Base-by-base conservation (phyloP, 805 yeast species). In the Barnettozyma pratensis region DNA sequence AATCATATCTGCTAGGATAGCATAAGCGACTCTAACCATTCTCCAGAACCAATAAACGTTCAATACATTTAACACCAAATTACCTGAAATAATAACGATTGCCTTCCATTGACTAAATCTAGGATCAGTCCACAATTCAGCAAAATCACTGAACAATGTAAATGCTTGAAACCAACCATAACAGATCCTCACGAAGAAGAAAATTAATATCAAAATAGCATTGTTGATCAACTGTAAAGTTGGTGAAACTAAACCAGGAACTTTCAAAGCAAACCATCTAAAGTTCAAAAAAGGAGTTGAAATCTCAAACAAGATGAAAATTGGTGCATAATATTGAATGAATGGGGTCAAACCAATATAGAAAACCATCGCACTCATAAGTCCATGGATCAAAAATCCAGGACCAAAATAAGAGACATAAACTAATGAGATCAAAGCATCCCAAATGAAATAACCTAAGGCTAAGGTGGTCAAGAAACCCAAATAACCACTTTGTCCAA, bases 401-500 rank as follows among this genome's bases (percentile, higher is more conserved):
- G 75, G 46, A 1, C 96, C 96, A 64, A 86, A 88, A 53, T 79
- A 64, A 31, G 71, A 65, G 54, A 72, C 76, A 66, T 84, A 75
- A 43, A 64, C 63, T 8, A 78, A 26, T 54, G 94, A 86, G 54
- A 85, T 80, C 40, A 71, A 62, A 29, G 81, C 55, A 65, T 89
- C 96, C 96, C 96, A 89, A n/a, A 85, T 53, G 61, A 89, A 89
- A 68, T 89, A 89, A 2, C 96, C 96, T 11, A 72, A 58, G 3
- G 92, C 82, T 52, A 80, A 62, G 3, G 92, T 72, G 11, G 79
- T 70, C 7, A 84, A 82, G 37, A 88, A 68, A 1, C 85, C 90
- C 3, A 80, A 80, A 64, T 81, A 88, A 10, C 86, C 87, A 42
- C 82, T 80, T 61, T 75, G 74, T 4, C 88, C 90, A 41, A 75